These are phyloP conservation scores for Scutellaria minor DNA, from an alignment of 257 asterid species.

Conservation along the genomic window DNA sequence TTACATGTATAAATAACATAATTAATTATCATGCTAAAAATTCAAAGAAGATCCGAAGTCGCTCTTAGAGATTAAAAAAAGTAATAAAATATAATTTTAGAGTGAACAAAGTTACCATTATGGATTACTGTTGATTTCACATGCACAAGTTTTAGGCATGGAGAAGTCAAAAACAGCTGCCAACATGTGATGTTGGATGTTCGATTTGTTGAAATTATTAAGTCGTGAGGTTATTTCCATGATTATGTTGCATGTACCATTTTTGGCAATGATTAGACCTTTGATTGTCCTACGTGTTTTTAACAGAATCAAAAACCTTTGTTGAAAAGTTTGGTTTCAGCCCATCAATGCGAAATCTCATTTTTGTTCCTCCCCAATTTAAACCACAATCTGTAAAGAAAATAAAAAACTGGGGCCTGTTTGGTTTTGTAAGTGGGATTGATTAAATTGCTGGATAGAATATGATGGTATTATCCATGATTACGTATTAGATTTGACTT, in stretches of 20 bases:
- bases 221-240: neutral
- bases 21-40: too few species aligned
- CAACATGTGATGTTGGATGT: constrained; percentile 41
- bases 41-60: too few species aligned
- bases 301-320: neutral
- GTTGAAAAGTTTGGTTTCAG: neutral
- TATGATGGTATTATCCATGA: too few species aligned
- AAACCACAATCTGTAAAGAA: too few species aligned
- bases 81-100: neutral
- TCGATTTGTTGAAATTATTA: constrained; percentile 31
- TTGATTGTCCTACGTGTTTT: constrained; percentile 6
- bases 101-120: neutral
- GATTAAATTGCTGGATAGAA: neutral
- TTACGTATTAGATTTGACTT: too few species aligned
- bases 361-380: neutral
- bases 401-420: neutral
- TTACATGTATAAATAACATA: too few species aligned
- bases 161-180: constrained; percentile 26
- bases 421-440: neutral
- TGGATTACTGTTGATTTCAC: constrained; percentile 4
- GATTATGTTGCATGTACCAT: neutral
- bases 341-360: constrained; percentile 16
- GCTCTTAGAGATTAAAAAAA: too few species aligned
- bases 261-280: constrained; percentile 27
- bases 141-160: neutral